Evolutionary conservation across 345 rosid species (phyloP).

Genomic region (Adansonia digitata): DNA sequence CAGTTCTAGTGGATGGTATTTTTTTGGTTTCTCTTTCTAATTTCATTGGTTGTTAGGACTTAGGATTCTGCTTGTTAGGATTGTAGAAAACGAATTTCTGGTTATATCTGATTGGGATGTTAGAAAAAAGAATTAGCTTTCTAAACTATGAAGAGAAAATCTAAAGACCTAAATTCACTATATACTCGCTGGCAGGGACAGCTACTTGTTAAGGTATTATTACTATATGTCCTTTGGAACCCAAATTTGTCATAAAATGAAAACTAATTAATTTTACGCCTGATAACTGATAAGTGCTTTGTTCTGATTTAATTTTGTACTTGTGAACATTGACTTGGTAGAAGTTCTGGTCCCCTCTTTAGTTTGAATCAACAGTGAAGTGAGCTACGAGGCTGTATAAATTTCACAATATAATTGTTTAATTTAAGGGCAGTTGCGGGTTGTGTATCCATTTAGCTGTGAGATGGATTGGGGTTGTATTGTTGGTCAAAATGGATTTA

Average conservation of each 20-base stretch:
- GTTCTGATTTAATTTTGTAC: background rate
- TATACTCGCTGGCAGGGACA: background rate
- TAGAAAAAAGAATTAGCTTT: background rate
- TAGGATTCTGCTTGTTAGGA: background rate
- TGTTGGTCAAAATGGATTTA: background rate
- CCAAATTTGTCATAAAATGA: background rate
- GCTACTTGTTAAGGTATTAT: background rate
- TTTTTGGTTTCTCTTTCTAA: background rate
- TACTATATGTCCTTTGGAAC: background rate
- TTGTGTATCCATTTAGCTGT: background rate
- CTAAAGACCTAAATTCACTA: background rate
- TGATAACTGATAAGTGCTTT: background rate
- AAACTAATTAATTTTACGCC: background rate
- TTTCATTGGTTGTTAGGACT: background rate
- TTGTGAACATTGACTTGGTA: background rate
- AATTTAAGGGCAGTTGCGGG: background rate
- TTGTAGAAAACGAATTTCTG: background rate
- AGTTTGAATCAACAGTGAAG: background rate
- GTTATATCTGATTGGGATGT: background rate
- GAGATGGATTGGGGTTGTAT: background rate
- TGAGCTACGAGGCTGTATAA: background rate
- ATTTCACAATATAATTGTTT: background rate
- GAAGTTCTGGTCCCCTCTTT: background rate
- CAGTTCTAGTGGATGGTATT: constrained; percentile 63
- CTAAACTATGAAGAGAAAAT: background rate